These are phyloP conservation scores for Ustilago cynodontis DNA, from an alignment of 1,284 basidiomycete genomes.

Conservation along the genomic window DNA sequence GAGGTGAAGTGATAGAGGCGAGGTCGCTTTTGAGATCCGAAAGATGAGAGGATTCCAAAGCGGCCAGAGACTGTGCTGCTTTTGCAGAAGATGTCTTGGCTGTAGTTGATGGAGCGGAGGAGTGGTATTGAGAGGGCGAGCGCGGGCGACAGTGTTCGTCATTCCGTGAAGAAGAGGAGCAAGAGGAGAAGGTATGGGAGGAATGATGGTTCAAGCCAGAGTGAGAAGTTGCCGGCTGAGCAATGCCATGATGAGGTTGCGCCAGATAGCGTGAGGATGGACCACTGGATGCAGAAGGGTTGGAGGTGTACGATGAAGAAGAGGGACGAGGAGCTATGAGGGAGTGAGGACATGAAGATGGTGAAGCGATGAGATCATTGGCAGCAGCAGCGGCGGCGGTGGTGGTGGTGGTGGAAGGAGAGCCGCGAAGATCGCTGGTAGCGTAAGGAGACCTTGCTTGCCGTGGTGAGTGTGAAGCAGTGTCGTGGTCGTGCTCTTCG, in stretches of 20 bases:
- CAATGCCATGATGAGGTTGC: conserved; percentile 27
- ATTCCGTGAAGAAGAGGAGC: conserved; percentile 5
- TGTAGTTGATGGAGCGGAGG: conserved; percentile 9
- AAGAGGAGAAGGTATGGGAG: conserved; percentile 17
- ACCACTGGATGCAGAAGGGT: background rate
- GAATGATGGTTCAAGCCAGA: conserved; percentile 26
- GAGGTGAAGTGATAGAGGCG: conserved; percentile 27
- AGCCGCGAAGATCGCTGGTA: conserved; percentile 38
- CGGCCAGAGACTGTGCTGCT: conserved; percentile 9
- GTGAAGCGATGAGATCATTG: conserved; percentile 12
- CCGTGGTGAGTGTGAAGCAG: conserved; percentile 29
- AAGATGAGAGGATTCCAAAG: conserved; percentile 16
- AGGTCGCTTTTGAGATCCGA: conserved; percentile 30
- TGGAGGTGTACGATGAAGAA: conserved; percentile 8
- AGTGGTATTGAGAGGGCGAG: conserved; percentile 17
- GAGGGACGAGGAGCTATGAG: conserved; percentile 18
- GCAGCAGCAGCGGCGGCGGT: too few relatives aligned
- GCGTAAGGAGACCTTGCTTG: conserved; percentile 41
- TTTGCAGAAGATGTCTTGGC: conserved; percentile 13
- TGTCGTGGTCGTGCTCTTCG: conserved; percentile 21
- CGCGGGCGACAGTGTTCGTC: conserved; percentile 16
- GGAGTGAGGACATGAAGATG: conserved; percentile 17
- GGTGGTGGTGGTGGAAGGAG: conserved; percentile 26
- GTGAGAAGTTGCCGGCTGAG: conserved; percentile 12
- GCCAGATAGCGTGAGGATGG: conserved; percentile 17